Conservation (phyloP, 192 early-diverging fungal genomes). For the Entomortierella chlamydospora region DNA sequence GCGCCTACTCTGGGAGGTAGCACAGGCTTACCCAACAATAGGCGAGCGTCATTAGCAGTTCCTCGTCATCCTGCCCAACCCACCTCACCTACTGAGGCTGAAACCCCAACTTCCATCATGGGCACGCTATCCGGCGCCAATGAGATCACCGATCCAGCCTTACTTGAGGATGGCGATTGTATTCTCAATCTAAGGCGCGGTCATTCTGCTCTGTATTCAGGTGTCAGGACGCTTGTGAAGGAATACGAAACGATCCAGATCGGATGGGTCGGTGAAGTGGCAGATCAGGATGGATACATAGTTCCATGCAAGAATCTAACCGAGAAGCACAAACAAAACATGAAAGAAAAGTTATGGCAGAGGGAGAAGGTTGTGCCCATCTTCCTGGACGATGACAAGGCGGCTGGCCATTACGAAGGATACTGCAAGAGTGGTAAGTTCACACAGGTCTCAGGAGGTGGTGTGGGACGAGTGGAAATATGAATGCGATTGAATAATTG, state of each 20-base stretch:
- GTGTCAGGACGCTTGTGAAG: conserved; percentile 74
- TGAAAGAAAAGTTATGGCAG: conserved; percentile 65
- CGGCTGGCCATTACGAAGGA: conserved; percentile 93
- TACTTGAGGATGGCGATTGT: conserved; percentile 52
- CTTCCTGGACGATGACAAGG: conserved; percentile 76
- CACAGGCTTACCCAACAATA: conserved; percentile 22
- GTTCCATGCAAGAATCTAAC: conserved; percentile 64
- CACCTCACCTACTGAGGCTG: conserved; percentile 9
- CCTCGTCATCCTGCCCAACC: conserved; percentile 34
- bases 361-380: conserved; percentile 79
- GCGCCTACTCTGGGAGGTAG: neutral
- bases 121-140: neutral
- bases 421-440: conserved; percentile 91
- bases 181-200: conserved; percentile 70
- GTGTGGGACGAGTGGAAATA: too few relatives aligned
- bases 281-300: conserved; percentile 68
- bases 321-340: conserved; percentile 61
- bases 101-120: neutral
- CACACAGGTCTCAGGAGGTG: too few relatives aligned
- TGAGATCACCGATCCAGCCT: neutral
- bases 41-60: conserved; percentile 32
- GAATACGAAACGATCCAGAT: conserved; percentile 75
- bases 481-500: too few relatives aligned
- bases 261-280: conserved; percentile 77
- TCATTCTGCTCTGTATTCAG: conserved; percentile 92